Evolutionary conservation across 73 alveolate species (phyloP), one percentile per base, ranked within the genome.

Genomic region (Paramecium sonneborni): DNA sequence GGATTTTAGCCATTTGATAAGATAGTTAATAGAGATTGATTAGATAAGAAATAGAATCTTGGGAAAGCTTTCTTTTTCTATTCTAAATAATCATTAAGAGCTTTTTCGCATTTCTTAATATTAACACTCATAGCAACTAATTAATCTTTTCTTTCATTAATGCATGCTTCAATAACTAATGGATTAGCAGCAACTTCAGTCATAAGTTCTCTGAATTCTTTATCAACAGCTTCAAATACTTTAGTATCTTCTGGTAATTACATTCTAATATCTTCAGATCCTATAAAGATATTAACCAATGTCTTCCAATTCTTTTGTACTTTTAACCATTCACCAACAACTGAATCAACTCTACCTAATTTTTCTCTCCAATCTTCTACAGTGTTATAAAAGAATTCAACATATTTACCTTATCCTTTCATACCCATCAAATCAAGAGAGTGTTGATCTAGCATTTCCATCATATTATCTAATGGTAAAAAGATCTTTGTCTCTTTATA

Each of bases 231-330:
- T 95, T 98, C 99, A 94, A 99, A 99, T 85, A 97, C 97, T 95
- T 98, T 98, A 70, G 99, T 97, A 85, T 99, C 99, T 41, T 99
- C 99, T 57, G 99, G 99, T 87, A 99, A 97, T 94, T 99, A 96
- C 82, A 98, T 96, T 85, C 99, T 97, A 93, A 99, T 99, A 96
- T 99, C 99, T 57, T 98, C 99, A 85, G 99, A 97, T 76, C 96
- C 97, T 93, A 99, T 94, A 99, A 99, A 99, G 89, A 99, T 99
- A 44, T 99, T 99, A 88, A 98, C 99, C 28, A 98, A 95, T 43
- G 99, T 96, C 93, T 97, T 95, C 99, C 99, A 99, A 94, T 99
- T 99, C 93, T 96, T 98, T 88, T 99, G 99, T 95, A 99, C 99
- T 85, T 99, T 99, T 67, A 98, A 95, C 99, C 99, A 99, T 84